phyloP scores from a whole-genome alignment of 352 stramenopile genomes.

The Phytophthora colocasiae region DNA sequence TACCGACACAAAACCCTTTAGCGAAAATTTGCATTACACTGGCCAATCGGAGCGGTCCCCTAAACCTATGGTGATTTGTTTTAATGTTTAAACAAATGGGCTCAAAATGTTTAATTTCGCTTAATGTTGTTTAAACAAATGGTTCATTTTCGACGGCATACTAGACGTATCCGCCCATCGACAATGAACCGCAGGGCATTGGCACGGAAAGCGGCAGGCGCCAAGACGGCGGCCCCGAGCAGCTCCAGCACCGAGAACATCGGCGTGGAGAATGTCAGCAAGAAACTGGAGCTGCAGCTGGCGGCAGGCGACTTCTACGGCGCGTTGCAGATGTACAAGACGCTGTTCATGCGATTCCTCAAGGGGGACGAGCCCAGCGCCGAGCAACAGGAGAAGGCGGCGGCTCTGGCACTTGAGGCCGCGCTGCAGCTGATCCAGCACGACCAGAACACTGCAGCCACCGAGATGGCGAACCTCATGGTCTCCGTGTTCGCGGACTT shows the following conservation, averaged over 20 bases:
- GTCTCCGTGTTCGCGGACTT: conserved; percentile 78
- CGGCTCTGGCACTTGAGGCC: conserved; percentile 70
- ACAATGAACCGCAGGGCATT: conserved; percentile 81
- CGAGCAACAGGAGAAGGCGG: conserved; percentile 67
- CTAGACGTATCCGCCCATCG: conserved; percentile 1
- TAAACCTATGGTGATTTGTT: no score
- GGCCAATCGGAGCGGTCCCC: no score
- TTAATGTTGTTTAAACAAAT: no score
- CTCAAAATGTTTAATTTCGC: no score
- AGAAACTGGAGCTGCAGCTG: conserved; percentile 81
- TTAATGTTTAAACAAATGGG: no score
- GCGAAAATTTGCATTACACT: no score
- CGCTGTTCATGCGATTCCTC: conserved; percentile 87
- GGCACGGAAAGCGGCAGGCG: conserved; percentile 66
- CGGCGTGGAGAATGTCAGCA: conserved; percentile 77
- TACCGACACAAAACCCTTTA: no score
- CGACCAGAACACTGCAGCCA: conserved; percentile 76
- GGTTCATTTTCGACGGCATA: no score
- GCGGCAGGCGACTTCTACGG: conserved; percentile 85
- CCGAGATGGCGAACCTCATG: conserved; percentile 85
- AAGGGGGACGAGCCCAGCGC: conserved; percentile 68
- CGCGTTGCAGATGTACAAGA: conserved; percentile 93
- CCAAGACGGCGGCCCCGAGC: conserved; percentile 36
- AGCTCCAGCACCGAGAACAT: conserved; percentile 41
- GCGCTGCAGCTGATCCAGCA: conserved; percentile 74